phyloP scores from a whole-genome alignment of 768 basidiomycete species.

The Suillus americanus region DNA sequence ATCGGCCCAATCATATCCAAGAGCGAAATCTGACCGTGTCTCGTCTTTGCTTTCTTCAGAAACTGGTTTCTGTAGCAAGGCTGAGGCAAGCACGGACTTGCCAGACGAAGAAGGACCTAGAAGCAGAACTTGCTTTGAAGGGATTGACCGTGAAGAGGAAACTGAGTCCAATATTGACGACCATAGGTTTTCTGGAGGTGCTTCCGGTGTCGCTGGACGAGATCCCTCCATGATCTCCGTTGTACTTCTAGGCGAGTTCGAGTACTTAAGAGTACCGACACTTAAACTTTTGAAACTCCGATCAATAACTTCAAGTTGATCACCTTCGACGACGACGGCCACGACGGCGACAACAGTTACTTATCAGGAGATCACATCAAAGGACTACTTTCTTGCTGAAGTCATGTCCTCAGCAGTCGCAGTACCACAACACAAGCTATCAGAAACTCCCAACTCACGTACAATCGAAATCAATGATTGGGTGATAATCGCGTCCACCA shows the following conservation, averaged over 20 bases:
- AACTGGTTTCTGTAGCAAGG: conserved; percentile 67
- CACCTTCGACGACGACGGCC: conserved; percentile 9
- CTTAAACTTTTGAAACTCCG: conserved; percentile 27
- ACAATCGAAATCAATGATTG: conserved; percentile 68
- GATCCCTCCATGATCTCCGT: conserved; percentile 36
- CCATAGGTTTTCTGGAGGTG: conserved; percentile 85
- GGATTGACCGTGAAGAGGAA: conserved; percentile 75
- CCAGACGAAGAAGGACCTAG: conserved; percentile 80
- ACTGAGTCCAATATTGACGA: conserved; percentile 89
- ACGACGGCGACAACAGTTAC: not conserved
- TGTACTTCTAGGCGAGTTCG: not conserved
- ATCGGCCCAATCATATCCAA: conserved; percentile 93
- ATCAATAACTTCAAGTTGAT: conserved; percentile 6
- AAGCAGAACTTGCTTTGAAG: conserved; percentile 84
- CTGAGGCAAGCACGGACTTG: conserved; percentile 73
- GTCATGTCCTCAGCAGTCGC: conserved; percentile 43
- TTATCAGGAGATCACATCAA: not conserved
- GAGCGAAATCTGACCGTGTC: conserved; percentile 70
- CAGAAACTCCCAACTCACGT: conserved; percentile 69
- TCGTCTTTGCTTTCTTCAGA: conserved; percentile 58
- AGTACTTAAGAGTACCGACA: not conserved
- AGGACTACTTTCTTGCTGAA: conserved; percentile 15
- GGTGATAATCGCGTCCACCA: conserved; percentile 68
- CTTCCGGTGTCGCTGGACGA: conserved; percentile 68
- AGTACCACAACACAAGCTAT: conserved; percentile 61